A percentile compares a stretch with the other conserved stretches of the same genome.
Evolutionary conservation across 495 filamentous ascomycete species (phyloP).

Genomic region (Penicillium angulare): DNA sequence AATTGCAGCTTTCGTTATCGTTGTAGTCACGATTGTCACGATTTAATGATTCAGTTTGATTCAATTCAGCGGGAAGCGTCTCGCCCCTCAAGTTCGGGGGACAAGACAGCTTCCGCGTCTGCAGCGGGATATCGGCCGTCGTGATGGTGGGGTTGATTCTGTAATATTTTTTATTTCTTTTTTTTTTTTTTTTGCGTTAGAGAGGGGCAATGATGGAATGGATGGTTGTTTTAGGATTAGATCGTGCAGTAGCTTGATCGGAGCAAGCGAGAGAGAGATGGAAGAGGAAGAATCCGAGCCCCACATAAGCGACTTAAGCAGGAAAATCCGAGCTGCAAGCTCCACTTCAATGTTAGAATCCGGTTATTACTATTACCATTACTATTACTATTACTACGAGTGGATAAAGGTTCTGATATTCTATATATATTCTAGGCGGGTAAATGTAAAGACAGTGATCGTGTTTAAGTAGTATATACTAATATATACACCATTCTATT

Average conservation of each 20-base stretch:
- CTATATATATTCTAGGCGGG: too few species aligned
- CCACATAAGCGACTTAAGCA: background rate
- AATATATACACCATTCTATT: background rate
- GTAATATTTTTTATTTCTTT: background rate
- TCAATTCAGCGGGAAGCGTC: slow-evolving; percentile 24
- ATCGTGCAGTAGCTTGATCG: slow-evolving; percentile 13
- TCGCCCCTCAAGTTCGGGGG: slow-evolving; percentile 22
- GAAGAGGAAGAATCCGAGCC: background rate
- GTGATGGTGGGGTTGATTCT: slow-evolving; percentile 3
- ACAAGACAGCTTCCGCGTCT: slow-evolving; percentile 28
- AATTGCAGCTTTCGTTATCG: too few species aligned
- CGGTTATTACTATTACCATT: too few species aligned
- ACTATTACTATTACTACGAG: too few species aligned
- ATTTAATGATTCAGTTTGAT: slow-evolving; percentile 3
- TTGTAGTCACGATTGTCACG: background rate
- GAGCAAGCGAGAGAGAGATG: background rate
- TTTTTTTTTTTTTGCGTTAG: background rate
- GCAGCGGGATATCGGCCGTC: slow-evolving; percentile 22
- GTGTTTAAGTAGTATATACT: too few species aligned
- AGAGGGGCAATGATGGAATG: slow-evolving; percentile 9
- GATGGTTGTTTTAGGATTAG: slow-evolving; percentile 11
- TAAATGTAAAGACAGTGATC: too few species aligned
- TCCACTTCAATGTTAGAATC: background rate
- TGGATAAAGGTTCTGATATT: too few species aligned
- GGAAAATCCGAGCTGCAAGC: background rate